Evolutionary conservation across 1,284 basidiomycete species (phyloP).

Genomic region (Naganishia albida): DNA sequence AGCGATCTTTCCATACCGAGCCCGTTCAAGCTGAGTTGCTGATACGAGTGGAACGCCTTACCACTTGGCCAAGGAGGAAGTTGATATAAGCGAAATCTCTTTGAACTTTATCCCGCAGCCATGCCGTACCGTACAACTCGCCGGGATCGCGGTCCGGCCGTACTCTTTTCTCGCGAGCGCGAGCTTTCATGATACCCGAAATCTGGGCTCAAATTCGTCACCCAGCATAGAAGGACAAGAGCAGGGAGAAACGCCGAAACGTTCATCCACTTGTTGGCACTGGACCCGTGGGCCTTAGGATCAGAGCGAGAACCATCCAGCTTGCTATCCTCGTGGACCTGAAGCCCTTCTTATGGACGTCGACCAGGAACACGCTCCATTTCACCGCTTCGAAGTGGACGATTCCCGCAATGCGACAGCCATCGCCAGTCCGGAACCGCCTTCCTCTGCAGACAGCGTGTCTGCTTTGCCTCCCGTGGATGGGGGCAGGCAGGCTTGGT

Average conservation of each 20-base stretch:
- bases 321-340: background rate
- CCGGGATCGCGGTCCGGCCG: too few relatives aligned
- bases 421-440: background rate
- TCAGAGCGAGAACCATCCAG: background rate
- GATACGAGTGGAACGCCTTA: conserved; percentile 22
- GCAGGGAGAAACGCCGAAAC: background rate
- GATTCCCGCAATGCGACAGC: conserved; percentile 5
- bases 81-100: background rate
- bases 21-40: background rate
- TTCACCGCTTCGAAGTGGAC: conserved; percentile 16
- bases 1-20: conserved; percentile 2
- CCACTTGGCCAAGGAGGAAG: conserved; percentile 17
- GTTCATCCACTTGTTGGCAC: too few relatives aligned
- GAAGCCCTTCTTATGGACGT: background rate
- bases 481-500: conserved; percentile 47
- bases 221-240: background rate
- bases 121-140: too few relatives aligned
- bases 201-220: background rate
- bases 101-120: too few relatives aligned
- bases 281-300: background rate
- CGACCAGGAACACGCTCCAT: conserved; percentile 11
- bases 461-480: conserved; percentile 47
- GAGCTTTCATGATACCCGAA: background rate
- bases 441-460: conserved; percentile 4
- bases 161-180: background rate